Conservation (phyloP, 257 asterid species). For the Nicotiana obtusifolia region DNA sequence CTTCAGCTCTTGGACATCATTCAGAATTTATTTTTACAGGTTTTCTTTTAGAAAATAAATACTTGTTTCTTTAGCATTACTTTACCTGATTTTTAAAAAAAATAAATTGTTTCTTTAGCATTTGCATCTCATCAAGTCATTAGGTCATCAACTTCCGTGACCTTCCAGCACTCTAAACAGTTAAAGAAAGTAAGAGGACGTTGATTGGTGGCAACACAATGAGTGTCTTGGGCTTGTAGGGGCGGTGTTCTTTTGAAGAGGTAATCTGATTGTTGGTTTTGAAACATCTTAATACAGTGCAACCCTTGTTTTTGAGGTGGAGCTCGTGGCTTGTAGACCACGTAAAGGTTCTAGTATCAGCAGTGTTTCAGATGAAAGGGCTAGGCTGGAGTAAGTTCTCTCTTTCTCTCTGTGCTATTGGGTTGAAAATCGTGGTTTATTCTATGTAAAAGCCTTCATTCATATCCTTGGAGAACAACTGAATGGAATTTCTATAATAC, state of each 20-base stretch:
- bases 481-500: not conserved
- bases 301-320: conserved; percentile 88
- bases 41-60: not conserved
- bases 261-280: not conserved
- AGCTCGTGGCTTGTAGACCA: conserved; percentile 91
- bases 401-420: not conserved
- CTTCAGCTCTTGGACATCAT: not conserved
- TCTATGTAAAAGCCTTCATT: not conserved
- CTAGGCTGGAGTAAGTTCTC: conserved; percentile 80
- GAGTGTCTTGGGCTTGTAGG: not conserved
- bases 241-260: not conserved
- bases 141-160: conserved; percentile 7
- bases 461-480: not conserved
- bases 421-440: not conserved
- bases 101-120: not conserved
- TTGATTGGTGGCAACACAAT: not conserved
- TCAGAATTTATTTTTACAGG: not conserved
- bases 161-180: not conserved
- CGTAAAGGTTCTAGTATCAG: conserved; percentile 86
- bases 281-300: conserved; percentile 42
- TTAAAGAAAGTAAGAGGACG: not conserved
- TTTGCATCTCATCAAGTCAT: not conserved
- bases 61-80: too few species aligned
- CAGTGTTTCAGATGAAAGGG: conserved; percentile 85
- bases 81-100: too few species aligned